Evolutionary conservation across 148 eudicot genomes (phyloP).

Genomic region (Camellia granthamiana): DNA sequence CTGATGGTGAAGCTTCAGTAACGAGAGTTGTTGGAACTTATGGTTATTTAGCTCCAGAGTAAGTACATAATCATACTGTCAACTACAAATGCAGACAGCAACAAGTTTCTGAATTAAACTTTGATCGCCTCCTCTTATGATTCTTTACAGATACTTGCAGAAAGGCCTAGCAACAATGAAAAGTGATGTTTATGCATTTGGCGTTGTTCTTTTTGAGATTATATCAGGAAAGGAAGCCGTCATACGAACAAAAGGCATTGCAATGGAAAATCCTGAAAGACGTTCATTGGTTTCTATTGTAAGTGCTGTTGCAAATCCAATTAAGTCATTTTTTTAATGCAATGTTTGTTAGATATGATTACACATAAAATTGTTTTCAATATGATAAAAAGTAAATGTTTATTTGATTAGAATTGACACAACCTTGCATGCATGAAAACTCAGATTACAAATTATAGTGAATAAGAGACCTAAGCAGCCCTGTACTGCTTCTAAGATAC

Average conservation of each 20-base stretch:
- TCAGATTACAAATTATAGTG: neutral
- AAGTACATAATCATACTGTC: slow-evolving; percentile 9
- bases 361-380: neutral
- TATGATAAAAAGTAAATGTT: neutral
- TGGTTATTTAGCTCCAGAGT: slow-evolving; percentile 99
- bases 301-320: slow-evolving; percentile 27
- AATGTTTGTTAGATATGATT: neutral
- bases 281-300: slow-evolving; percentile 90
- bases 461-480: neutral
- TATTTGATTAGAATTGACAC: slow-evolving; percentile 3
- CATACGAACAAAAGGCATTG: slow-evolving; percentile 55
- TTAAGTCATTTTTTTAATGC: neutral
- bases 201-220: slow-evolving; percentile 85
- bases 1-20: slow-evolving; percentile 79
- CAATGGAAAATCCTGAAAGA: slow-evolving; percentile 63
- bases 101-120: neutral
- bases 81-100: neutral
- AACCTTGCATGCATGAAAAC: neutral
- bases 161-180: slow-evolving; percentile 84
- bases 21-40: slow-evolving; percentile 96
- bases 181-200: slow-evolving; percentile 95
- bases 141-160: slow-evolving; percentile 71
- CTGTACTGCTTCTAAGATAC: too few relatives aligned
- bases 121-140: slow-evolving; percentile 7
- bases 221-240: slow-evolving; percentile 93